These are phyloP conservation scores for Ammopiptanthus mongolicus DNA, from an alignment of 306 rosid genomes.

Conservation along the genomic window DNA sequence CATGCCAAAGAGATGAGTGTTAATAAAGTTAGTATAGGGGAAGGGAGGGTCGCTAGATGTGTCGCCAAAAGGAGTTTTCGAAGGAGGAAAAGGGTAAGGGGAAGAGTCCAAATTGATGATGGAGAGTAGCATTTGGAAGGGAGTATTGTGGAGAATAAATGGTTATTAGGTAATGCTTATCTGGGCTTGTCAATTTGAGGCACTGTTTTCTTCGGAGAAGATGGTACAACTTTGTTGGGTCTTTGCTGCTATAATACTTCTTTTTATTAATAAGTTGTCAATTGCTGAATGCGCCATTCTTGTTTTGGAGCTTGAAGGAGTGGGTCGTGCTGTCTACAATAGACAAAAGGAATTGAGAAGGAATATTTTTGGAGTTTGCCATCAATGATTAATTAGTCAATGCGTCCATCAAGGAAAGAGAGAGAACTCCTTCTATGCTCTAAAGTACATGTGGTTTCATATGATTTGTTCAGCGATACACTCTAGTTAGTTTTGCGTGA, in stretches of 20 bases:
- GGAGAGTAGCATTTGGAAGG: slow-evolving; percentile 74
- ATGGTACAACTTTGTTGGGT: slow-evolving; percentile 33
- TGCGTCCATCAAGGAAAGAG: slow-evolving; percentile 22
- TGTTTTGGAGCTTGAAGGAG: slow-evolving; percentile 26
- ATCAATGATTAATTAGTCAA: slow-evolving; percentile 38
- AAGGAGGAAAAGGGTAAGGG: slow-evolving; percentile 37
- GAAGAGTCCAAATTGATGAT: slow-evolving; percentile 52
- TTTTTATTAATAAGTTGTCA: slow-evolving; percentile 12
- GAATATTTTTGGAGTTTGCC: slow-evolving; percentile 53
- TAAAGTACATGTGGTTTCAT: not conserved
- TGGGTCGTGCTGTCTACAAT: slow-evolving; percentile 34
- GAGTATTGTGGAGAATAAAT: slow-evolving; percentile 57
- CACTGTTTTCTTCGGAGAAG: slow-evolving; percentile 25
- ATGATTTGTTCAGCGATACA: not conserved
- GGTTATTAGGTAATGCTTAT: slow-evolving; percentile 78
- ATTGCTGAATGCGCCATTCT: slow-evolving; percentile 9
- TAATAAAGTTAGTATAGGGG: slow-evolving; percentile 49
- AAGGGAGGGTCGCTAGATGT: slow-evolving; percentile 50
- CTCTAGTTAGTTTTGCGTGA: too few species aligned
- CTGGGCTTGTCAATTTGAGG: slow-evolving; percentile 46
- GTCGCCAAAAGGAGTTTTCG: slow-evolving; percentile 60
- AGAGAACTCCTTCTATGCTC: not conserved
- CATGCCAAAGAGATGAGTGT: slow-evolving; percentile 45
- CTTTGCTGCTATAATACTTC: slow-evolving; percentile 18
- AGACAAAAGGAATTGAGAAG: slow-evolving; percentile 55